Evolutionary conservation across 805 yeast genomes (phyloP), one percentile per base, ranked within the genome.

Genomic region (Candida koratica): DNA sequence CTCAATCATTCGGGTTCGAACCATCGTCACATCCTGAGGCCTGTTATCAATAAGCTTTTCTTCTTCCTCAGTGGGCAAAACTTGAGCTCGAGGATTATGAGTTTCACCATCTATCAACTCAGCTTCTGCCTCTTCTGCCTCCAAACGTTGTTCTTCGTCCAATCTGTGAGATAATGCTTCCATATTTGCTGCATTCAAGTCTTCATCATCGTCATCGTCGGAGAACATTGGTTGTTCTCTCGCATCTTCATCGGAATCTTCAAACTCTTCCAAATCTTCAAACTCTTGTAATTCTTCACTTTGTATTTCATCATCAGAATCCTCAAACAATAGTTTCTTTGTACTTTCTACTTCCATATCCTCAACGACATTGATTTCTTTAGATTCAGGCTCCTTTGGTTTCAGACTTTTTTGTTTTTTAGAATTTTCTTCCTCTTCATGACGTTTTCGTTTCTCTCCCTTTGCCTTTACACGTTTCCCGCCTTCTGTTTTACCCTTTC

Each of bases 1-100:
- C 66, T 93, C 98, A 49, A 90, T 79, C 84, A 93, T 90, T 65
- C 98, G 79, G 13, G 96, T 86, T 63, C 97, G 79, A 6, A 85
- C 74, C 50, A 84, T 70, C 6, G 88, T 84, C 32, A 89, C 71
- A 56, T 88, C 95, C 47, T 79, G 79, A 30, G 87, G 81, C 19
- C 70, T 72, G 9, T 56, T 52, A 11, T 70, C 72, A 38, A 65
- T 60, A 19, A 67, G 67, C 36, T 71, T 74, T 38, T 66, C 72
- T 49, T 80, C 84, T 53, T 80, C 86, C 44, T 71, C 81, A 3
- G 81, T 67, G 25, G 96, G 96, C 42, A 88, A 70, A 19, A 87
- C 72, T 49, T 76, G 69, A 16, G 94, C 93, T 58, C 85, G 70
- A 45, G 93, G 90, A 55, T 83, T 85, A 29, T 58, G 56, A 25